These are phyloP conservation scores for Polychaeton citri DNA, from an alignment of 2,329 filamentous ascomycete species.

Conservation along the genomic window DNA sequence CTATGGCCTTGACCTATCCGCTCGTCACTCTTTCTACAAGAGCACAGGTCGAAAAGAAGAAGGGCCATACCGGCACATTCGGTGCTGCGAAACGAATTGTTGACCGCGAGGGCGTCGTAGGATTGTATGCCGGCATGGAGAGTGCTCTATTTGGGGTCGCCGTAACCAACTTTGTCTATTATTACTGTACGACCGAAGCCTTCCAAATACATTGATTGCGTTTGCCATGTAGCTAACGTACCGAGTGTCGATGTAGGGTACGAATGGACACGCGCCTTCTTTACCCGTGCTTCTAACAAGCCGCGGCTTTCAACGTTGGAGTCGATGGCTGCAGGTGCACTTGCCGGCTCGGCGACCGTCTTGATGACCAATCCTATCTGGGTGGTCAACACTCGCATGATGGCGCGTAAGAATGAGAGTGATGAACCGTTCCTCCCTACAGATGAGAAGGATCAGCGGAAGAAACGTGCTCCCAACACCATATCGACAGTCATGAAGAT, in stretches of 20 bases:
- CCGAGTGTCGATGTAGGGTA: constrained; percentile 53
- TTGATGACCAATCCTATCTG: constrained; percentile 97
- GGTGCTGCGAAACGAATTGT: constrained; percentile 77
- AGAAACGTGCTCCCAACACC: constrained; percentile 53
- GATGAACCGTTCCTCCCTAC: constrained; percentile 23
- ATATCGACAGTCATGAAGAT: constrained; percentile 69
- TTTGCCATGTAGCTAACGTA: no score
- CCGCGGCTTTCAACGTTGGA: constrained; percentile 81
- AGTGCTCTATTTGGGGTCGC: constrained; percentile 94
- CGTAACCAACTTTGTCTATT: constrained; percentile 99
- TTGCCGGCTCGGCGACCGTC: constrained; percentile 88
- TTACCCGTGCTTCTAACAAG: constrained; percentile 62
- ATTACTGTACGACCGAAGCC: constrained; percentile 58
- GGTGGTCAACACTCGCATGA: constrained; percentile 98
- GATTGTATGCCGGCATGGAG: constrained; percentile 85
- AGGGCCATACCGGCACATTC: constrained; percentile 72
- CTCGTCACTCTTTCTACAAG: constrained; percentile 95
- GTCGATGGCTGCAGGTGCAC: constrained; percentile 86
- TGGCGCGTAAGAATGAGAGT: constrained; percentile 59
- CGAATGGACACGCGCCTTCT: constrained; percentile 84
- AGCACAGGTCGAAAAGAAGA: constrained; percentile 93
- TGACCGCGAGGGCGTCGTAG: constrained; percentile 75
- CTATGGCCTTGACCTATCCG: constrained; percentile 94
- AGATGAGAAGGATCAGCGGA: constrained; percentile 17
- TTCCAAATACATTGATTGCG: neutral